These are phyloP conservation scores for Nevesoporus exiguus DNA, from an alignment of 768 basidiomycete genomes.

Conservation along the genomic window DNA sequence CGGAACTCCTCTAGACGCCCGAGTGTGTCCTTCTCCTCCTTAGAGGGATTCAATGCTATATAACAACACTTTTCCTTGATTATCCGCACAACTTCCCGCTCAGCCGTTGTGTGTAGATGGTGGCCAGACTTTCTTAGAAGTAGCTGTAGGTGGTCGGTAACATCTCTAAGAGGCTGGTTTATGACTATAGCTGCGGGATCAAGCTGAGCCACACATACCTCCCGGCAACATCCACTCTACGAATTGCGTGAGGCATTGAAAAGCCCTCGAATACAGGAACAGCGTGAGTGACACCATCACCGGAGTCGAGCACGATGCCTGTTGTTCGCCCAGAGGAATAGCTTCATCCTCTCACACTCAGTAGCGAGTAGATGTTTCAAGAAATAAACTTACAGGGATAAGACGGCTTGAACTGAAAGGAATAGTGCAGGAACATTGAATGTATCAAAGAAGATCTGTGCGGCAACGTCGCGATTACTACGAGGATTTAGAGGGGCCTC, in stretches of 20 bases:
- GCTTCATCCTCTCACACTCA: slow-evolving; percentile 41
- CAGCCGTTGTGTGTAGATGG: slow-evolving; percentile 94
- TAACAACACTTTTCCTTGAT: slow-evolving; percentile 99
- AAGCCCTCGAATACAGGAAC: slow-evolving; percentile 99
- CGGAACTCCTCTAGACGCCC: slow-evolving; percentile 84
- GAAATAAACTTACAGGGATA: slow-evolving; percentile 76
- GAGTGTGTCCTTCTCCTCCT: slow-evolving; percentile 89
- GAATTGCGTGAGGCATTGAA: slow-evolving; percentile 98
- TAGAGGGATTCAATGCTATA: slow-evolving; percentile 84
- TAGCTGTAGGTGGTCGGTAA: slow-evolving; percentile 94
- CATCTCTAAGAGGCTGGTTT: slow-evolving; percentile 57
- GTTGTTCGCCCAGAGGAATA: slow-evolving; percentile 98
- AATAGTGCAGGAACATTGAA: slow-evolving; percentile 99
- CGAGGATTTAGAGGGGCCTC: slow-evolving; percentile 98
- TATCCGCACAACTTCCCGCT: slow-evolving; percentile 92
- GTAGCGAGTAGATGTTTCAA: background rate
- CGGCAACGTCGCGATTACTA: slow-evolving; percentile 92
- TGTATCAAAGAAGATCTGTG: slow-evolving; percentile 99
- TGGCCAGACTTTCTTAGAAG: slow-evolving; percentile 92
- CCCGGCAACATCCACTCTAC: slow-evolving; percentile 94
- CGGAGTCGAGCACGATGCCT: slow-evolving; percentile 98
- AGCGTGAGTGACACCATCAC: slow-evolving; percentile 97
- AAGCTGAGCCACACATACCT: slow-evolving; percentile 46
- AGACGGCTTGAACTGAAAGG: slow-evolving; percentile 94
- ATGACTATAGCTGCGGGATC: background rate